Base-by-base conservation (phyloP, 768 basidiomycete genomes). In the Suillus fuscotomentosus region DNA sequence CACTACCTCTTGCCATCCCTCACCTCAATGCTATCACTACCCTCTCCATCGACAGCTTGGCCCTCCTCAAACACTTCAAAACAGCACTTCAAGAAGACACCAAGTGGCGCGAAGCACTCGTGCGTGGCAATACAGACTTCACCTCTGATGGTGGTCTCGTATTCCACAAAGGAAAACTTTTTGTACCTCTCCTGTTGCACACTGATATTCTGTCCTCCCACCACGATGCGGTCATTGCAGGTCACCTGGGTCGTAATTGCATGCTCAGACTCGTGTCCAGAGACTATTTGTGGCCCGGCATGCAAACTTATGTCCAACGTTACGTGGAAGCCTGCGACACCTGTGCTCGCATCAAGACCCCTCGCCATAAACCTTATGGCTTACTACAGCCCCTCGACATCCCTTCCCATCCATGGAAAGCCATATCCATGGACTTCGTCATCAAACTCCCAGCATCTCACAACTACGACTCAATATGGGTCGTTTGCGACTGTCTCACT, bases 361-460 rank as follows among this genome's bases (percentile, higher is more conserved):
- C 61, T 3, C 10, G 22, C 1, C 64, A 65, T 22, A 63, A 53
- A 2, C 39, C 61, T 45, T 67, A 68, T 62, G 65, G 74, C 41
- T 57, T 67, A 65, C 69, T 81, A 24, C 63, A 77, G 62, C 76
- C 77, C 57, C 71, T 83, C 70, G 67, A 73, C 56, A 73, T 78
- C 31, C 80, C 78, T 1, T 11, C 65, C 1, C 68, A 69, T 15
- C 81, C 78, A 13, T 81, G 80, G 79, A 62, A 70, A 34, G 72
- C 75, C 4, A 76, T 82, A 31, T 73, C 73, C 0, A 80, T 82
- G 77, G 80, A 82, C 59, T 79, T 81, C 65, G 78, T 83, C 22
- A 77, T 73, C 54, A 75, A 78, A 14, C 68, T 75, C 6, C 74
- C 73, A 3, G 3, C 20, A 0, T 73, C 71, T 0, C 42, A 73